Percentiles rank a stretch among this genome's conserved stretches.
Evolutionary conservation across 768 basidiomycete species (phyloP).

Genomic region (Serendipita indica): DNA sequence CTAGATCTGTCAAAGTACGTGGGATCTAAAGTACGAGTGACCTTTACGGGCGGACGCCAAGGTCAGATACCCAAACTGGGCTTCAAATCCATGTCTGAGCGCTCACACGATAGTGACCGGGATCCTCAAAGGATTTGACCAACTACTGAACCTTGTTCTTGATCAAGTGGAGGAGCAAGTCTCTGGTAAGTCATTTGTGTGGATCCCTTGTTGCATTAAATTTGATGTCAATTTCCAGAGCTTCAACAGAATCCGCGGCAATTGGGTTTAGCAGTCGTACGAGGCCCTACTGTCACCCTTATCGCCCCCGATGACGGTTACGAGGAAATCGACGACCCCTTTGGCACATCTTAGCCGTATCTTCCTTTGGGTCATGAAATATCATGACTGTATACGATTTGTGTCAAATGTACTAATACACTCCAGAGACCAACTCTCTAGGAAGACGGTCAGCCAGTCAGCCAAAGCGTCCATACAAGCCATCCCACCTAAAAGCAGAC

Average conservation of each 20-base stretch:
- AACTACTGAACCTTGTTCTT: slow-evolving; percentile 88
- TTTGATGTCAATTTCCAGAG: slow-evolving; percentile 27
- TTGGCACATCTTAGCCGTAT: slow-evolving; percentile 27
- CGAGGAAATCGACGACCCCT: slow-evolving; percentile 88
- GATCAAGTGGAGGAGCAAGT: slow-evolving; percentile 86
- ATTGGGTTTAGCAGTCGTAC: slow-evolving; percentile 76
- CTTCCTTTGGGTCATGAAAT: background rate
- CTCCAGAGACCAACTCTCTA: background rate
- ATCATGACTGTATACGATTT: background rate
- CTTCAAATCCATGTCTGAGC: background rate
- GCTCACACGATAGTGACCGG: slow-evolving; percentile 81
- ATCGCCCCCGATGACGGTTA: slow-evolving; percentile 91
- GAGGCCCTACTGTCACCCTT: slow-evolving; percentile 88
- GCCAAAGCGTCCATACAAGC: background rate
- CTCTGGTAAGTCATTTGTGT: slow-evolving; percentile 34
- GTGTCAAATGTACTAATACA: background rate
- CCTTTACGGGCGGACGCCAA: slow-evolving; percentile 96
- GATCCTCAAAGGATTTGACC: slow-evolving; percentile 89
- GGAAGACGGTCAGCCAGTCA: slow-evolving; percentile 1
- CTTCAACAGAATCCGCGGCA: slow-evolving; percentile 47
- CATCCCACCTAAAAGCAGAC: slow-evolving; percentile 61
- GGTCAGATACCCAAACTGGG: slow-evolving; percentile 31
- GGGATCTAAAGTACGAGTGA: slow-evolving; percentile 82
- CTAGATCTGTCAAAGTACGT: slow-evolving; percentile 90
- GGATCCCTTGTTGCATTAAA: slow-evolving; percentile 13